phyloP scores from a whole-genome alignment of 192 early-diverging fungal genomes.

The Backusella circina region DNA sequence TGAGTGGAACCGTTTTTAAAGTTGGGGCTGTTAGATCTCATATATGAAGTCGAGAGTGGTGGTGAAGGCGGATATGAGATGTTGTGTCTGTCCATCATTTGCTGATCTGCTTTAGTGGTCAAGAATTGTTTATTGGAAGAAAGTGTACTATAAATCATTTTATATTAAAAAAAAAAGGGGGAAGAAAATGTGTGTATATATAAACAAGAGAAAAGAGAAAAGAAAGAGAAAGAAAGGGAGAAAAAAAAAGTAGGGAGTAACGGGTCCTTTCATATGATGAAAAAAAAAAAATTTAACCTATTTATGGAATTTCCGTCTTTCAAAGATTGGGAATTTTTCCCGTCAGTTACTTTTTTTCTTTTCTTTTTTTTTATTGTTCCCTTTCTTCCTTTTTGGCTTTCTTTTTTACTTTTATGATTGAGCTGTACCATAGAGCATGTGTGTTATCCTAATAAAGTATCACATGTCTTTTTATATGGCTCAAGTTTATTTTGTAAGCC shows the following conservation, averaged over 20 bases:
- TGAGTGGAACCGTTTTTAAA: background rate
- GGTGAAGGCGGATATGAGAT: conserved; percentile 7
- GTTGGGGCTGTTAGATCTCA: background rate
- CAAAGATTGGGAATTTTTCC: conserved; percentile 6
- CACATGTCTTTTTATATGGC: background rate
- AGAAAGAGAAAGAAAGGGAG: background rate
- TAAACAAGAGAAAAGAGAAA: background rate
- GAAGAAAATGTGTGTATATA: background rate
- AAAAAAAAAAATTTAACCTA: background rate
- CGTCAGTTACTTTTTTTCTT: conserved; percentile 2
- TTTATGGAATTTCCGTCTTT: conserved; percentile 5
- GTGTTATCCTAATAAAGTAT: background rate
- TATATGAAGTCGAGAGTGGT: background rate
- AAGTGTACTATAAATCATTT: background rate
- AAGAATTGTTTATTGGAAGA: background rate
- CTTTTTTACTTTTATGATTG: background rate
- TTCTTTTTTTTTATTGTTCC: background rate
- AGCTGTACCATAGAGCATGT: background rate
- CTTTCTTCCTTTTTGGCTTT: background rate
- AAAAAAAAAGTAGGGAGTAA: conserved; percentile 8
- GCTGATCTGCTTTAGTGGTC: background rate
- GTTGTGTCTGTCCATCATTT: background rate
- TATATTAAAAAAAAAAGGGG: background rate
- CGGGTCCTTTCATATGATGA: conserved; percentile 10
- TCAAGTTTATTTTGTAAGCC: background rate